Evolutionary conservation across 106 monocot species (phyloP).

Genomic region (Dendrobium chrysotoxum): DNA sequence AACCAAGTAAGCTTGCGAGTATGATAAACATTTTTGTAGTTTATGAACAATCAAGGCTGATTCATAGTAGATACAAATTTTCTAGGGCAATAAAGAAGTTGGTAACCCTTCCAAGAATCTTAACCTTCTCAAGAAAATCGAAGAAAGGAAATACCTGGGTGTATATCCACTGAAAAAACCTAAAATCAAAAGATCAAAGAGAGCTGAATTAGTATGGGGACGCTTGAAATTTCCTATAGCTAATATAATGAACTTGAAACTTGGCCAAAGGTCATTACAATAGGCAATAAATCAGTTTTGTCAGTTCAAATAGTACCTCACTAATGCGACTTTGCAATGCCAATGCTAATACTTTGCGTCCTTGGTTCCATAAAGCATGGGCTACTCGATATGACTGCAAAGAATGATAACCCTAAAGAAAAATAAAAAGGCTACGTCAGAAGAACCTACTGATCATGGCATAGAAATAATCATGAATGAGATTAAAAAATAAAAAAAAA

Average conservation of each 20-base stretch:
- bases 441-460: not conserved
- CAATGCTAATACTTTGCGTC: constrained; percentile 75
- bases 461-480: not conserved
- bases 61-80: not conserved
- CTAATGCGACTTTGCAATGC: constrained; percentile 94
- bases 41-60: not conserved
- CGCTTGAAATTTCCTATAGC: not conserved
- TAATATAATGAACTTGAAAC: not conserved
- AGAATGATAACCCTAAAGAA: constrained; percentile 78
- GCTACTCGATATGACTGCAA: constrained; percentile 86
- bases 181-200: constrained; percentile 14
- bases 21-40: not conserved
- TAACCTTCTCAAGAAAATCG: not conserved
- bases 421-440: not conserved
- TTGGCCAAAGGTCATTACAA: not conserved
- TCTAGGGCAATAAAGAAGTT: not conserved
- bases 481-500: not conserved
- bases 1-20: not conserved
- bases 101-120: not conserved
- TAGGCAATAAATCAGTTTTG: not conserved
- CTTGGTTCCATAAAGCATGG: constrained; percentile 92
- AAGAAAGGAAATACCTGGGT: constrained; percentile 51
- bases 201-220: not conserved
- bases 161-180: constrained; percentile 95
- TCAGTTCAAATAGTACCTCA: constrained; percentile 40